Evolutionary conservation across 208 protist genomes (phyloP).

Genomic region (Leishmania amazonensis): DNA sequence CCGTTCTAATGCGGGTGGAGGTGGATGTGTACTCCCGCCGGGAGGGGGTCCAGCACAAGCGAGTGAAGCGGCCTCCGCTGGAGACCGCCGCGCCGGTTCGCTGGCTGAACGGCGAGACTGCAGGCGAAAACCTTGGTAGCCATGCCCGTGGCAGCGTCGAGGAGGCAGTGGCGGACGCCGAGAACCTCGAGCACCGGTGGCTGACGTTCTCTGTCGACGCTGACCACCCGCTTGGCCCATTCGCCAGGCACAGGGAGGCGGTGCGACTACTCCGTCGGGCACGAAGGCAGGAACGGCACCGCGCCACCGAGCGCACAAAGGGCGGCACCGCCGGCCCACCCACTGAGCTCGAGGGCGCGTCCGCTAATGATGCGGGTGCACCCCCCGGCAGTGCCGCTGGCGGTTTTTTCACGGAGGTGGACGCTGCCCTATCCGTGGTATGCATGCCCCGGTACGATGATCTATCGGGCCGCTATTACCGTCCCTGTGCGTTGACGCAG

Average conservation of each 20-base stretch:
- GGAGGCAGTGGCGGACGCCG: neutral
- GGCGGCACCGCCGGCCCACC: neutral
- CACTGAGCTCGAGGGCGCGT: neutral
- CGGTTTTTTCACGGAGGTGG: neutral
- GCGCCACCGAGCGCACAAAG: neutral
- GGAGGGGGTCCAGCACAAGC: constrained; percentile 14
- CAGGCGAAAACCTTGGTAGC: neutral
- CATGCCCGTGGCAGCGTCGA: neutral
- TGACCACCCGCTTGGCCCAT: constrained; percentile 19
- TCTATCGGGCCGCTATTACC: constrained; percentile 45
- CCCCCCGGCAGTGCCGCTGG: neutral
- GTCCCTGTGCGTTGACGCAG: constrained; percentile 30
- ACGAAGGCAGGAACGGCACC: constrained; percentile 1
- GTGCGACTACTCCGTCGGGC: constrained; percentile 7
- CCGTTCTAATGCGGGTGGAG: constrained; percentile 21
- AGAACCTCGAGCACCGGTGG: constrained; percentile 13
- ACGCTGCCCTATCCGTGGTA: constrained; percentile 26
- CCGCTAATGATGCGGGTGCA: neutral
- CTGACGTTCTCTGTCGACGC: constrained; percentile 30
- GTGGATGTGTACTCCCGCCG: constrained; percentile 23
- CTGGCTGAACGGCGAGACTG: neutral
- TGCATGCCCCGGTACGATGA: constrained; percentile 44
- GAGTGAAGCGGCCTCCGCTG: neutral
- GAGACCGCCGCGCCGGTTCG: neutral
- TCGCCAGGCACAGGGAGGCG: constrained; percentile 23